Conservation (phyloP, 2,329 filamentous ascomycete species). For the Cyanodermella asteris region DNA sequence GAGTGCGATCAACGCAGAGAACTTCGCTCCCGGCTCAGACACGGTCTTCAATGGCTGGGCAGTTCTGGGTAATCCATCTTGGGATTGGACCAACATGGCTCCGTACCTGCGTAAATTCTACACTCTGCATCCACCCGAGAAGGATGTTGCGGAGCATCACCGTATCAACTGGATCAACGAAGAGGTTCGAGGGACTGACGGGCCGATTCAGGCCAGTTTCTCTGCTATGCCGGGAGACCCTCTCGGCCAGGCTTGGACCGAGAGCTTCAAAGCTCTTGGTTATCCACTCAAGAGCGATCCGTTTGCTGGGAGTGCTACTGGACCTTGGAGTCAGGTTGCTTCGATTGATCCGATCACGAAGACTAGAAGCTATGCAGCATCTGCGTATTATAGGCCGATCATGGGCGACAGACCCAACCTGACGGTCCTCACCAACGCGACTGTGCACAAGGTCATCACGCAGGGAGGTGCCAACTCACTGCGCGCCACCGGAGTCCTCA, state of each 20-base stretch:
- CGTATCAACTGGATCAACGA: too few relatives aligned
- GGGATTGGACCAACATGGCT: constrained; percentile 14
- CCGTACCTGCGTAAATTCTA: constrained; percentile 14
- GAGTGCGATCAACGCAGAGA: constrained; percentile 17
- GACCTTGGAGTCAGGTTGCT: constrained; percentile 16
- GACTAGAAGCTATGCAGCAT: constrained; percentile 13
- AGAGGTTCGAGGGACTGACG: constrained; percentile 12
- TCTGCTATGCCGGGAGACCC: constrained; percentile 8
- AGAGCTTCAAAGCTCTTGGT: constrained; percentile 15
- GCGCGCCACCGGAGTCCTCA: not conserved
- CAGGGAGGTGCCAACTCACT: constrained; percentile 4
- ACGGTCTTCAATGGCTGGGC: constrained; percentile 17
- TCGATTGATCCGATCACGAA: constrained; percentile 14
- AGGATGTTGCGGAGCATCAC: too few relatives aligned
- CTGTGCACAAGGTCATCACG: constrained; percentile 2
- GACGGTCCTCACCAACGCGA: constrained; percentile 14
- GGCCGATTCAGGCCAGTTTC: constrained; percentile 13
- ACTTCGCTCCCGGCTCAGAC: constrained; percentile 3
- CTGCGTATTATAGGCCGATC: constrained; percentile 11
- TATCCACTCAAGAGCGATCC: constrained; percentile 15
- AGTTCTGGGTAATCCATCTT: constrained; percentile 14
- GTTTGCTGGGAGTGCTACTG: constrained; percentile 17
- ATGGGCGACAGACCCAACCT: constrained; percentile 20
- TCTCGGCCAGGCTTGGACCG: constrained; percentile 24
- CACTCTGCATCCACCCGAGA: too few relatives aligned